These are phyloP conservation scores for Porogramme epimiltina DNA, from an alignment of 1,284 basidiomycete species.

Conservation along the genomic window DNA sequence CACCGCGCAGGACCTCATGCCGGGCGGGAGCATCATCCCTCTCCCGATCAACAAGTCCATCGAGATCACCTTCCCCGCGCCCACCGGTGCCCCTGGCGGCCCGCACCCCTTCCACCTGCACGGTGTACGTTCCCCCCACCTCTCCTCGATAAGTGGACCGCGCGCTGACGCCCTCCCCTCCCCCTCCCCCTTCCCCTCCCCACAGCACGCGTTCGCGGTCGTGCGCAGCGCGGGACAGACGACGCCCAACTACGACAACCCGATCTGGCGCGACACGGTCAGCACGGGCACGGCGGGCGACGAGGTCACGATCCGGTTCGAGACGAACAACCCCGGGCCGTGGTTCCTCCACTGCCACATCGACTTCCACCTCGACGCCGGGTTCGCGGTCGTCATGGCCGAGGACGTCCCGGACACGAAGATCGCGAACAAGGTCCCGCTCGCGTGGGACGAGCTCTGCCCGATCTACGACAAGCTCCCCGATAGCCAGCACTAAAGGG, in stretches of 20 bases:
- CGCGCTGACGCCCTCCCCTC: background rate
- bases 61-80: slow-evolving; percentile 34
- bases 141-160: too few relatives aligned
- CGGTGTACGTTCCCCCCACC: slow-evolving; percentile 30
- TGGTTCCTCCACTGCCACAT: slow-evolving; percentile 34
- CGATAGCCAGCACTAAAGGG: slow-evolving; percentile 4
- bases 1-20: slow-evolving; percentile 30
- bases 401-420: slow-evolving; percentile 23
- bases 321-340: slow-evolving; percentile 27
- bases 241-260: slow-evolving; percentile 40
- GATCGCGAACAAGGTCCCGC: slow-evolving; percentile 8
- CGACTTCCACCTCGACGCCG: slow-evolving; percentile 29
- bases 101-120: slow-evolving; percentile 42
- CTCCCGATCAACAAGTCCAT: slow-evolving; percentile 32
- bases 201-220: slow-evolving; percentile 23
- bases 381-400: slow-evolving; percentile 29
- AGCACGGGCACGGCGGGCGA: slow-evolving; percentile 24
- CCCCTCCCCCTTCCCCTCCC: background rate
- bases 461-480: slow-evolving; percentile 19
- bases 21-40: slow-evolving; percentile 30
- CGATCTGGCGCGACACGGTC: slow-evolving; percentile 30
- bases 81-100: slow-evolving; percentile 27
- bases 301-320: slow-evolving; percentile 31
- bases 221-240: slow-evolving; percentile 23
- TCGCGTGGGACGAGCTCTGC: slow-evolving; percentile 20